phyloP scores from a whole-genome alignment of 2,329 filamentous ascomycete genomes.

The Alternaria sp. region DNA sequence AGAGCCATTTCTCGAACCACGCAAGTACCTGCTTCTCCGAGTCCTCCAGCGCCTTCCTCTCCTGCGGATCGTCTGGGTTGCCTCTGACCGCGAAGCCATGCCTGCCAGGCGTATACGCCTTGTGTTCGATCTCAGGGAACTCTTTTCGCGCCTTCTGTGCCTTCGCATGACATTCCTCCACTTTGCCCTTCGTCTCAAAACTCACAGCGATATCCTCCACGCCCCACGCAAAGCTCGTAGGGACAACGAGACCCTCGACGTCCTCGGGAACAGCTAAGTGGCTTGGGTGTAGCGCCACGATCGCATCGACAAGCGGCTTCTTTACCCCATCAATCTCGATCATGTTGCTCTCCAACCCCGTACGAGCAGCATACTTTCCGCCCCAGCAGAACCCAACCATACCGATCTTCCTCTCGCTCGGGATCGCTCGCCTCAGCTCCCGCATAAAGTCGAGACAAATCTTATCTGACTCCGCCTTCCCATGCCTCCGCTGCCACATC shows the following conservation, averaged over 20 bases:
- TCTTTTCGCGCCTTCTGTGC: constrained; percentile 11
- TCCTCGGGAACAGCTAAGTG: constrained; percentile 46
- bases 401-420: constrained; percentile 36
- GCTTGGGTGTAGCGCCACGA: constrained; percentile 48
- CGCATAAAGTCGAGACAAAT: constrained; percentile 46
- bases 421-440: constrained; percentile 39
- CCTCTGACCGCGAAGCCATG: constrained; percentile 36
- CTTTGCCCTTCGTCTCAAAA: constrained; percentile 22
- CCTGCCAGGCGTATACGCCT: constrained; percentile 23
- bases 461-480: constrained; percentile 36
- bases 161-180: constrained; percentile 21
- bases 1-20: constrained; percentile 31
- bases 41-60: constrained; percentile 26
- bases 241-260: constrained; percentile 22
- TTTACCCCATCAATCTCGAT: constrained; percentile 45
- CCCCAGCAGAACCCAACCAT: constrained; percentile 49
- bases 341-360: constrained; percentile 34
- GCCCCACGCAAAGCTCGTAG: constrained; percentile 28
- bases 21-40: constrained; percentile 28
- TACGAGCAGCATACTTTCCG: constrained; percentile 33
- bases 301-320: constrained; percentile 47
- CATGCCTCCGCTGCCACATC: constrained; percentile 44
- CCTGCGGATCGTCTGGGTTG: constrained; percentile 29
- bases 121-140: constrained; percentile 23
- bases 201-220: constrained; percentile 18